phyloP scores from a whole-genome alignment of 2,329 filamentous ascomycete genomes.

The Sarocladium brachiariae region DNA sequence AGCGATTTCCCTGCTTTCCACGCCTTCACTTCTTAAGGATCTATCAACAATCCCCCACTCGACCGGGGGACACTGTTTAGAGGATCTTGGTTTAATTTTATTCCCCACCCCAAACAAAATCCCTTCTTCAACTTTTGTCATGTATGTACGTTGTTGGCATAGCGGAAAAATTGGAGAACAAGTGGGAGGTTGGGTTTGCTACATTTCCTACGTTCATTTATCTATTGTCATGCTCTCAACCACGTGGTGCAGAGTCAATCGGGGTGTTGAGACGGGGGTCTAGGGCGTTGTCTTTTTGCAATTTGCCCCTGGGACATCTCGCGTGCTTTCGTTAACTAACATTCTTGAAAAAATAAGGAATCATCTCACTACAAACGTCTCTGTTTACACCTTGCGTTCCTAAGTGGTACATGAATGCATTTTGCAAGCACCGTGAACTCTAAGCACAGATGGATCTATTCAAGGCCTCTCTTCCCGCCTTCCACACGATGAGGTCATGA shows the following conservation, averaged over 20 bases:
- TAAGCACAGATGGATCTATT: too few relatives aligned
- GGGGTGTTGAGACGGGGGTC: too few relatives aligned
- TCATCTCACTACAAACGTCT: slow-evolving; percentile 1
- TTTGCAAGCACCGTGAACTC: too few relatives aligned
- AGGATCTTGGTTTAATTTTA: slow-evolving; percentile 7
- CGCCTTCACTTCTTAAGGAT: background rate
- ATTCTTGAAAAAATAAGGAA: background rate
- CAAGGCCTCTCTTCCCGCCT: too few relatives aligned
- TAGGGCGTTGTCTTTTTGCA: background rate
- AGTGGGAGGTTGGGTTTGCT: background rate
- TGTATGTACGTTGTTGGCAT: slow-evolving; percentile 2
- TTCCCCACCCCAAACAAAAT: background rate
- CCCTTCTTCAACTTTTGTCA: background rate
- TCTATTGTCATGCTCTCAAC: background rate
- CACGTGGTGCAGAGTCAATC: too few relatives aligned
- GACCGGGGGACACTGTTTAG: background rate
- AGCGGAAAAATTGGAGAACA: background rate
- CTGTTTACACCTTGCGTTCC: too few relatives aligned
- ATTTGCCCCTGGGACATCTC: background rate
- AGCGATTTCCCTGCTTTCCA: background rate
- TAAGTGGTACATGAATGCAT: too few relatives aligned
- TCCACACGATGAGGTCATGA: too few relatives aligned
- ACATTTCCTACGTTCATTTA: background rate
- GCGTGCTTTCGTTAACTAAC: background rate
- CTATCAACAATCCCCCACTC: background rate